Base-by-base conservation (phyloP, 1,284 basidiomycete species). In the Heterobasidion occidentale region DNA sequence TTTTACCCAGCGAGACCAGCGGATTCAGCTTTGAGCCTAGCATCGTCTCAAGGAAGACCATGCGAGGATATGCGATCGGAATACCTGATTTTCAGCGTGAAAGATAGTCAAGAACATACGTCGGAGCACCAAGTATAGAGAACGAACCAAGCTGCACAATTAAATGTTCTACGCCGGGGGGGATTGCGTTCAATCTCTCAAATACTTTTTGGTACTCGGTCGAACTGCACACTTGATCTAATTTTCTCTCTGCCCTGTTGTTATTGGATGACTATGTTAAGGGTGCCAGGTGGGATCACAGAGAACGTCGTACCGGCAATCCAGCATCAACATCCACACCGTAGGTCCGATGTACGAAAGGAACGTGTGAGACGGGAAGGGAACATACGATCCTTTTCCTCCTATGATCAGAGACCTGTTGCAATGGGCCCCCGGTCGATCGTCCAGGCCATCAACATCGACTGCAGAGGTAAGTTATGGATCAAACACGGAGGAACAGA, bases 41-140 rank as follows among this genome's bases (percentile, higher is more conserved):
- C n/a, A 85, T 78, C 42, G 70, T 77, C 69, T 90, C 89, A 60
- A 96, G 72, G 68, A 95, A 94, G 2, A 92, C 90, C 90, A 97
- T 92, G 51, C 94, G 86, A 19, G 94, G 94, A 69, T 97, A 96
- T 9, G 91, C 91, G 61, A 89, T 88, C 0, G 89, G 89, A 53
- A 91, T 83, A 9, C 86, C 82, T 83, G 51, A 33, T 12, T 20
- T 14, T 2, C 19, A n/a, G 19, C 7, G 8, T 44, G 9, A 19
- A 51, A 52, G 7, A 53, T 12, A 17, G 49, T 51, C n/a, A 15
- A 53, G 20, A 27, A 27, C 1, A 27, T 44, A 36, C 9, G 27
- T 51, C 8, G 42, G 27, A 20, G 42, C 42, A 45, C 38, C 27
- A 4, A 49, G 19, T 20, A 35, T 46, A 27, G 52, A 27, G 53